These are phyloP conservation scores for Fusarium sp. DNA, from an alignment of 2,329 filamentous ascomycete species.

Conservation along the genomic window DNA sequence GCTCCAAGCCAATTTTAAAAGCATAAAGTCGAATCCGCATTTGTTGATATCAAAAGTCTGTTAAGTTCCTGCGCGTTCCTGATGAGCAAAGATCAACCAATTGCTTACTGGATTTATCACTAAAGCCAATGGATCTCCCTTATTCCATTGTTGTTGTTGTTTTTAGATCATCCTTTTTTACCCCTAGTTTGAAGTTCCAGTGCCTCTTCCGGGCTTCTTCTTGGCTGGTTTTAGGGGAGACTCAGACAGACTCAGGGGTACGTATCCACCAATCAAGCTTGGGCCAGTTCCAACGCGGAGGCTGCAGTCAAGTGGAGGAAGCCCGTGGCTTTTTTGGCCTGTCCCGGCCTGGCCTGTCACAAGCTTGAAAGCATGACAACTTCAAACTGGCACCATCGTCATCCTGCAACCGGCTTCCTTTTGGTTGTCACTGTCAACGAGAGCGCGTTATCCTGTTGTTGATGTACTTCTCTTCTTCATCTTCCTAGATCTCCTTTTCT, in stretches of 20 bases:
- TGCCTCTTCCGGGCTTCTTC: not conserved
- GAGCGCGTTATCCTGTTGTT: not conserved
- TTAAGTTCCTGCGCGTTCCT: slow-evolving; percentile 18
- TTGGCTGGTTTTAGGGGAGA: not conserved
- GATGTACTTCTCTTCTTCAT: slow-evolving; percentile 7
- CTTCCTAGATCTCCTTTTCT: not conserved
- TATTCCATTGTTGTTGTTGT: slow-evolving; percentile 1
- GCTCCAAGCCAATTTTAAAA: not conserved
- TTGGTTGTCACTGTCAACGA: slow-evolving; percentile 9
- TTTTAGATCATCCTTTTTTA: not conserved
- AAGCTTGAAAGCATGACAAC: slow-evolving; percentile 34
- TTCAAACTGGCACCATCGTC: slow-evolving; percentile 40
- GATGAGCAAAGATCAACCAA: not conserved
- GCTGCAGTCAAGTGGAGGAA: slow-evolving; percentile 9
- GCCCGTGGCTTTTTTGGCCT: not conserved
- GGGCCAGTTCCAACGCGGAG: slow-evolving; percentile 15
- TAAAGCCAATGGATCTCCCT: slow-evolving; percentile 21
- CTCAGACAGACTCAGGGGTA: slow-evolving; percentile 21
- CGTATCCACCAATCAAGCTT: slow-evolving; percentile 30
- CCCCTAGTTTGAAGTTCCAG: not conserved
- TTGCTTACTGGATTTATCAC: not conserved
- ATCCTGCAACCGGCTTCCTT: slow-evolving; percentile 34
- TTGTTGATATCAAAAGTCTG: not conserved
- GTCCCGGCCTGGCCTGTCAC: slow-evolving; percentile 25
- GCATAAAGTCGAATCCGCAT: slow-evolving; percentile 9